Evolutionary conservation across 176 grass and related monocot genomes (phyloP).

Genomic region (Avena sativa): DNA sequence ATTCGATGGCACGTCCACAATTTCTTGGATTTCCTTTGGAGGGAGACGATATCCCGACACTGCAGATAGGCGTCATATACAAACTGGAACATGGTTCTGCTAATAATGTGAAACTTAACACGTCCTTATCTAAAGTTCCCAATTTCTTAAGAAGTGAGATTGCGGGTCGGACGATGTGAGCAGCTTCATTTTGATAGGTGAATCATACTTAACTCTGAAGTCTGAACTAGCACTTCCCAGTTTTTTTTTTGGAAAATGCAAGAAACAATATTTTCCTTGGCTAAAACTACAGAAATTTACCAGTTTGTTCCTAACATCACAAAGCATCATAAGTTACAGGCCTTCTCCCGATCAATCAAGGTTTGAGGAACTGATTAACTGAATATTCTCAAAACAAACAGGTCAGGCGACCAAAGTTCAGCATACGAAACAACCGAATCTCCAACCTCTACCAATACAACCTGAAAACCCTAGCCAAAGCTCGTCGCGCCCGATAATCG

Average conservation of each 20-base stretch:
- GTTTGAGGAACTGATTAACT: neutral
- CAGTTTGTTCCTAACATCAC: neutral
- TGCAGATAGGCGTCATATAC: neutral
- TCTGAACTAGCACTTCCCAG: neutral
- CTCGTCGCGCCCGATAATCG: neutral
- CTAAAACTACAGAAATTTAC: neutral
- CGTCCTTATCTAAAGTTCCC: neutral
- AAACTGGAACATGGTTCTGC: neutral
- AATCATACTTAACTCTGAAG: constrained; percentile 13
- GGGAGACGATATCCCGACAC: constrained; percentile 55
- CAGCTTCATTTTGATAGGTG: neutral
- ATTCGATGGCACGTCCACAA: constrained; percentile 74
- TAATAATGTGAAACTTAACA: neutral
- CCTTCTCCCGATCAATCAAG: neutral
- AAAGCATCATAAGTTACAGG: neutral
- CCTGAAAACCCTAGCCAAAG: neutral
- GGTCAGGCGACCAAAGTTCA: neutral
- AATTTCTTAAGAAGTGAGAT: neutral
- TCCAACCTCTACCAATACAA: neutral
- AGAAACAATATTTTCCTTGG: neutral
- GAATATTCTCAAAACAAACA: constrained; percentile 3
- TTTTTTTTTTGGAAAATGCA: neutral
- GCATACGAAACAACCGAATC: neutral
- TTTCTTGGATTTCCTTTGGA: constrained; percentile 79
- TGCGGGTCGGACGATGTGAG: neutral